A percentile compares a stretch with the other conserved stretches of the same genome.
Conservation (phyloP, 495 filamentous ascomycete genomes). For the Talaromyces nanjingensis region DNA sequence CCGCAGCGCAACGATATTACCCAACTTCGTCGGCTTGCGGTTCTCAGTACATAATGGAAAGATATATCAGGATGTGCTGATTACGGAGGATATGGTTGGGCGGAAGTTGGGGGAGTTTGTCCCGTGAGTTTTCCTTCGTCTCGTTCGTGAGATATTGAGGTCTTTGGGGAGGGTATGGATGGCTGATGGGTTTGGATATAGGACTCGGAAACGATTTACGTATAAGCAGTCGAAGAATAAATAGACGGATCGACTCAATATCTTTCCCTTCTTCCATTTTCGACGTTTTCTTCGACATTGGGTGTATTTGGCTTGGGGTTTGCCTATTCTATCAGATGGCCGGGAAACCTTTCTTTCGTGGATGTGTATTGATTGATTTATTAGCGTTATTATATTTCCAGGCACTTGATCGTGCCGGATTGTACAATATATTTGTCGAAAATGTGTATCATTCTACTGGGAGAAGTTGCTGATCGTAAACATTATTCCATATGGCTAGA, state of each 20-base stretch:
- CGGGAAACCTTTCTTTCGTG: neutral
- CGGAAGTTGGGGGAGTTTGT: constrained; percentile 96
- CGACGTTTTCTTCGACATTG: constrained; percentile 8
- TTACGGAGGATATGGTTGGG: constrained; percentile 98
- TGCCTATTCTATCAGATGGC: neutral
- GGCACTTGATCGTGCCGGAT: constrained; percentile 11
- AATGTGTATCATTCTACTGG: neutral
- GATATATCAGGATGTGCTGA: constrained; percentile 75
- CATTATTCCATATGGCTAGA: neutral
- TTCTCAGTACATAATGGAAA: constrained; percentile 97
- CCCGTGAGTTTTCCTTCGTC: constrained; percentile 63
- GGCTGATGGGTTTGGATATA: constrained; percentile 22
- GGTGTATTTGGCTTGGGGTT: constrained; percentile 4
- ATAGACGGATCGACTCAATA: constrained; percentile 27
- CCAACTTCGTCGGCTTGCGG: constrained; percentile 87
- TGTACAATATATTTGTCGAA: neutral
- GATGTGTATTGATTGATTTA: constrained; percentile 1
- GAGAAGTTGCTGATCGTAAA: neutral
- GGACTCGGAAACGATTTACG: constrained; percentile 81
- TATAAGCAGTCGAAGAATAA: constrained; percentile 74
- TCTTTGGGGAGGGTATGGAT: neutral
- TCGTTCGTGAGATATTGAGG: no score
- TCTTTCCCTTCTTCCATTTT: constrained; percentile 11
- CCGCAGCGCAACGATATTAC: constrained; percentile 85
- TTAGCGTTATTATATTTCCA: neutral